A percentile compares a stretch with the other conserved stretches of the same genome.
Evolutionary conservation across 345 rosid genomes (phyloP).

Genomic region (Eucalyptus marginata): DNA sequence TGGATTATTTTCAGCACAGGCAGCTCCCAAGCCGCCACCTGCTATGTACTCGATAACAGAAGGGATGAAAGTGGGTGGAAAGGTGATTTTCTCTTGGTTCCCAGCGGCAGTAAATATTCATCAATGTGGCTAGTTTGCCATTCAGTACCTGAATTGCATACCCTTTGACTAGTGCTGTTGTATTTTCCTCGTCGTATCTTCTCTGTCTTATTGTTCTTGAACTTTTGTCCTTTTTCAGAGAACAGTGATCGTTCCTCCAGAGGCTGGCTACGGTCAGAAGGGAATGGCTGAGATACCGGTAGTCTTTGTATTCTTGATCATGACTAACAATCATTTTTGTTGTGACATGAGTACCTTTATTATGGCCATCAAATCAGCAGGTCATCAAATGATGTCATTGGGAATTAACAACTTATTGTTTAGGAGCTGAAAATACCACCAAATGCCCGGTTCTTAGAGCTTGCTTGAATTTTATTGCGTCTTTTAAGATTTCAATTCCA

Average conservation of each 20-base stretch:
- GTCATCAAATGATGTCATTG: background rate
- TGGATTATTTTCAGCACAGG: slow-evolving; percentile 91
- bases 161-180: background rate
- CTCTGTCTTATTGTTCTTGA: background rate
- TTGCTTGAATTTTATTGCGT: background rate
- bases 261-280: slow-evolving; percentile 65
- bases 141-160: background rate
- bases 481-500: background rate
- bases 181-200: background rate
- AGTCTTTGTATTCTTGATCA: background rate
- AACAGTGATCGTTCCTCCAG: slow-evolving; percentile 80
- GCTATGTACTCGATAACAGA: slow-evolving; percentile 67
- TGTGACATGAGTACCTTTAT: too few species aligned
- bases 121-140: background rate
- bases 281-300: slow-evolving; percentile 96
- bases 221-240: slow-evolving; percentile 35
- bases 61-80: slow-evolving; percentile 92
- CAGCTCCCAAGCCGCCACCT: slow-evolving; percentile 95
- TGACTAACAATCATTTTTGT: too few species aligned
- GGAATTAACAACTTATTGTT: background rate
- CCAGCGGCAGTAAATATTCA: background rate
- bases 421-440: background rate
- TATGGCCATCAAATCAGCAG: too few species aligned
- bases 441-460: background rate
- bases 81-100: slow-evolving; percentile 25